Base-by-base conservation (phyloP, 495 filamentous ascomycete species). In the Penicillium turbatum region DNA sequence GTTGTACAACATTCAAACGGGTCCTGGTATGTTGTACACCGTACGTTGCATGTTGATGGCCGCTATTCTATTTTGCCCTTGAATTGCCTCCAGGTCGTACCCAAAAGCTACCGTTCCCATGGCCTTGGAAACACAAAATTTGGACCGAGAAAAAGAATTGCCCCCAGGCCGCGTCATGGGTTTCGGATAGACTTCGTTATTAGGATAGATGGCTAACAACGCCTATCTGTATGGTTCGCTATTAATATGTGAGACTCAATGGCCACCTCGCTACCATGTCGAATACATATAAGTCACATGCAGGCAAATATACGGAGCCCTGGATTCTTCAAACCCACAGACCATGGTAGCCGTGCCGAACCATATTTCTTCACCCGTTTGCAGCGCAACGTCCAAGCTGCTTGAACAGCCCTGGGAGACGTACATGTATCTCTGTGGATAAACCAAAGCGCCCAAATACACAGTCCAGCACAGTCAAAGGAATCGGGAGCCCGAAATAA, bases 91-190 rank as follows among this genome's bases (percentile, higher is more conserved):
- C 41, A 24, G 6, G 21, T n/a, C 7, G 13, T 30, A 44, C 41
- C 32, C 1, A 35, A 12, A 35, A 42, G 17, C 24, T 12, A 12
- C 19, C 24, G 39, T 45, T 5, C 21, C 29, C 29, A 5, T 45
- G 7, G 43, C 43, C 29, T 45, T 32, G 43, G 29, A 19, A 44
- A 12, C 43, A 54, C 29, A 12, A n/a, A 37, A 46, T n/a, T 24
- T 36, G 48, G 27, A 44, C 35, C 48, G 26, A 48, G 47, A 30
- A 31, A 36, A 1, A 9, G 5, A 24, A 32, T 35, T 41, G 6
- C 35, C 47, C 34, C 29, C 45, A 38, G 37, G 59, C 55, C 59
- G 48, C 59, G 55, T 62, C 55, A 62, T 59, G 43, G 27, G 55
- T 62, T 59, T 59, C 48, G 51, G 43, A 59, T 59, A 51, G 21